Base-by-base conservation (phyloP, 495 filamentous ascomycete genomes). In the Xylona heveae region DNA sequence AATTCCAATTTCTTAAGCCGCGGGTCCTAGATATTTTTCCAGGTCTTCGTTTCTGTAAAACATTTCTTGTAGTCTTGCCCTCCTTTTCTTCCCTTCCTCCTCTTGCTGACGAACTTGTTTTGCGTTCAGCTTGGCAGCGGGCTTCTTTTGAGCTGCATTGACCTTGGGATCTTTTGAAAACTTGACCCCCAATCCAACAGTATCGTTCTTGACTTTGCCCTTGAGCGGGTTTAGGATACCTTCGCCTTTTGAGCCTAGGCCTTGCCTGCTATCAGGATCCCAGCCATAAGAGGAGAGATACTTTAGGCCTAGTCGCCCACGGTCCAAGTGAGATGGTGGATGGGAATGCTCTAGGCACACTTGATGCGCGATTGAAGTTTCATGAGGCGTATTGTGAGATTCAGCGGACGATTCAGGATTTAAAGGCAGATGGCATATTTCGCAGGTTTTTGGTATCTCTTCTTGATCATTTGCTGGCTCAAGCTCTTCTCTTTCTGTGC, bases 291-390 rank as follows among this genome's bases (percentile, higher is more conserved):
- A 59, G 19, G 72, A 61, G 2, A 95, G 67, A 30, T 78, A 72
- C 34, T 64, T 61, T 5, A 95, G 58, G 0, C 84, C 84, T 49
- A 69, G 68, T 22, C 77, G 64, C 2, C 59, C 62, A n/a, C 84
- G 73, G 48, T 91, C 76, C 1, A 92, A 53, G 34, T 76, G 64
- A 0, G 82, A 91, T 1, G 85, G 85, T 0, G 83, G 80, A 42
- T 83, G 68, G 0, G 80, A 83, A 44, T 92, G 80, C 10, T 61
- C 43, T 1, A 92, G 62, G 40, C 71, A 78, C 26, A 80, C 56
- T 57, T 92, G 83, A 42, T 94, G 83, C 0, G 76, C 74, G 36
- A 90, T 59, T 8, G 74, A 76, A 4, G 65, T 62, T 50, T 76
- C 66, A 48, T 92, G 83, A 6, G 23, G 24, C 6, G 15, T 24